Evolutionary conservation across 495 filamentous ascomycete species (phyloP).

Genomic region (Xylaria telfairii): DNA sequence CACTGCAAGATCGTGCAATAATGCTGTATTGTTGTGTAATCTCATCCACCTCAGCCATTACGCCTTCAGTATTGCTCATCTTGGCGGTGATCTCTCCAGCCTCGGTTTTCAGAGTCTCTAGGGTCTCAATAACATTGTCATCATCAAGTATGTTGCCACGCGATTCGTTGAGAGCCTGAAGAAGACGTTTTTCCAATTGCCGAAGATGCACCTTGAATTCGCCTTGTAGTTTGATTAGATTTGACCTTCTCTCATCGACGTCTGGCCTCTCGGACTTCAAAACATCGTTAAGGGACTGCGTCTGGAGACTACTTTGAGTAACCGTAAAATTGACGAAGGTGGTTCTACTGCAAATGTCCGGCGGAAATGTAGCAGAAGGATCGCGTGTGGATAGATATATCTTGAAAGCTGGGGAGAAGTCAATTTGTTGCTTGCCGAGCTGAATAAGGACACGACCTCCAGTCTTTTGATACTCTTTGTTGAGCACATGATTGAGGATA

Average conservation of each 20-base stretch:
- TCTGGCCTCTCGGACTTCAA: slow-evolving; percentile 96
- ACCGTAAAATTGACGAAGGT: slow-evolving; percentile 99
- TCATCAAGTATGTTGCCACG: slow-evolving; percentile 98
- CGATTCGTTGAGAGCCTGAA: slow-evolving; percentile 96
- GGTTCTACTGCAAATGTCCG: slow-evolving; percentile 96
- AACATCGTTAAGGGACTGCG: slow-evolving; percentile 95
- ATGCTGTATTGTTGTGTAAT: slow-evolving; percentile 92
- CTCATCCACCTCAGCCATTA: slow-evolving; percentile 96
- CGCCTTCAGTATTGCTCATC: slow-evolving; percentile 94
- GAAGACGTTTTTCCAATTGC: slow-evolving; percentile 91
- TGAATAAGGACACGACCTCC: slow-evolving; percentile 97
- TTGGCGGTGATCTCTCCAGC: slow-evolving; percentile 94
- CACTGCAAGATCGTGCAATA: slow-evolving; percentile 92
- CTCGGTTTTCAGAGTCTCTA: slow-evolving; percentile 97
- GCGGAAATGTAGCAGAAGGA: slow-evolving; percentile 95
- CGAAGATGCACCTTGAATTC: slow-evolving; percentile 98
- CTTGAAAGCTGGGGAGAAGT: slow-evolving; percentile 97
- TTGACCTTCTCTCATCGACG: slow-evolving; percentile 94
- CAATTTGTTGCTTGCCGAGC: slow-evolving; percentile 97
- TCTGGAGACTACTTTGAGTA: slow-evolving; percentile 97
- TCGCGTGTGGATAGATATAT: slow-evolving; percentile 95
- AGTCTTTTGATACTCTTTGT: slow-evolving; percentile 99
- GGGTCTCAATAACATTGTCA: slow-evolving; percentile 95
- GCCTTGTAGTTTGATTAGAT: slow-evolving; percentile 96
- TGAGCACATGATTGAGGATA: slow-evolving; percentile 97